Conservation (phyloP, 2,329 filamentous ascomycete genomes). For the Akanthomyces dipterigenus region DNA sequence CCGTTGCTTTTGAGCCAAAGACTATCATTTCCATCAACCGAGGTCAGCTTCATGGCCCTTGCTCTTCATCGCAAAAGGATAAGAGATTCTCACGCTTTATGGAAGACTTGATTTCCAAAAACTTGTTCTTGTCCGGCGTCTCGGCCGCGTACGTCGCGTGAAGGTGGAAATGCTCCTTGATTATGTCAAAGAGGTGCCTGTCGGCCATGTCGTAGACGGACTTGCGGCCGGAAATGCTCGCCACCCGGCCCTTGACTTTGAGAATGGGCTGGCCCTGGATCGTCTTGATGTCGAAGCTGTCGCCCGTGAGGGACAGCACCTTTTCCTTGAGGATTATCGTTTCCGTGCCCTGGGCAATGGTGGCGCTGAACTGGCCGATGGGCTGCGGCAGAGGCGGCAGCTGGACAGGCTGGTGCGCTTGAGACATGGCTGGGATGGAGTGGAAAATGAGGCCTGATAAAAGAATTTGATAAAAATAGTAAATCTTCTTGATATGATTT, state of each 20-base stretch:
- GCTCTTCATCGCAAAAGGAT: neutral
- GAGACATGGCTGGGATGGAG: neutral
- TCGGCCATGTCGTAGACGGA: constrained; percentile 46
- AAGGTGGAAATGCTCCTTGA: constrained; percentile 44
- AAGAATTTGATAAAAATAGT: neutral
- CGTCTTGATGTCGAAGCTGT: constrained; percentile 57
- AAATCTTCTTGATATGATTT: neutral
- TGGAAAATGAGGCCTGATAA: neutral
- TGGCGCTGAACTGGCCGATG: constrained; percentile 33
- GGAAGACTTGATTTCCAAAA: constrained; percentile 50
- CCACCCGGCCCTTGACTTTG: constrained; percentile 47
- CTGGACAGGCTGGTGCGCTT: neutral
- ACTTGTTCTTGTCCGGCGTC: constrained; percentile 35
- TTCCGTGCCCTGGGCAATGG: constrained; percentile 32
- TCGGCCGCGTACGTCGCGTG: constrained; percentile 47
- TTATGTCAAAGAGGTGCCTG: constrained; percentile 51
- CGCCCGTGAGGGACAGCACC: constrained; percentile 53
- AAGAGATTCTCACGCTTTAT: constrained; percentile 39
- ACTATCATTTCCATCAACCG: too few relatives aligned
- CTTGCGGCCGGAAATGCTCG: constrained; percentile 49
- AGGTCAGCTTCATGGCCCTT: neutral
- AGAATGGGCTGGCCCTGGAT: constrained; percentile 47
- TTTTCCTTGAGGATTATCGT: constrained; percentile 56
- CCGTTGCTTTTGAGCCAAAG: constrained; percentile 46
- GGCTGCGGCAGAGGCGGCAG: constrained; percentile 25